Percentiles rank a stretch among this genome's conserved stretches.
phyloP scores from a whole-genome alignment of 2,329 filamentous ascomycete species.

The Pseudogymnoascus sp. region DNA sequence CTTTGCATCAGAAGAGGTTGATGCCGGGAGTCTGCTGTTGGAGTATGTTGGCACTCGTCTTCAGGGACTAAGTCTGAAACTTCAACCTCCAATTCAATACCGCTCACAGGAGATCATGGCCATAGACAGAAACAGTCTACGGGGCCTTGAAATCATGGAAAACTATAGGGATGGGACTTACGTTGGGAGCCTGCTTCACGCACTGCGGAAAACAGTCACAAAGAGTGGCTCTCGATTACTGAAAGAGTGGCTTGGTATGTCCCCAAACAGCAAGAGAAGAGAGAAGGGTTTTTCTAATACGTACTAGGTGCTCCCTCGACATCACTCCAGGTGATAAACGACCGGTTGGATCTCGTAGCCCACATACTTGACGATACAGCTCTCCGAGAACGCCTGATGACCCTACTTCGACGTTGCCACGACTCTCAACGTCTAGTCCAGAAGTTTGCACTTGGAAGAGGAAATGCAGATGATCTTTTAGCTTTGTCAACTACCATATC shows the following conservation, averaged over 20 bases:
- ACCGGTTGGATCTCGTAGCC: conserved; percentile 73
- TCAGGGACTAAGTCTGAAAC: conserved; percentile 67
- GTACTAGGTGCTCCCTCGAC: conserved; percentile 68
- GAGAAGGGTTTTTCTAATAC: conserved; percentile 14
- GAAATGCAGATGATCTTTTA: conserved; percentile 86
- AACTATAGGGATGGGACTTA: conserved; percentile 74
- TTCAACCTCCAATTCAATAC: conserved; percentile 73
- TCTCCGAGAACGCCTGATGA: conserved; percentile 61
- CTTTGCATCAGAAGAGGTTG: conserved; percentile 63
- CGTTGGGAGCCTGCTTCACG: conserved; percentile 80
- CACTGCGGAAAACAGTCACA: conserved; percentile 82
- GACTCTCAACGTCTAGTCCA: conserved; percentile 87
- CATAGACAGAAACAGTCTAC: conserved; percentile 87
- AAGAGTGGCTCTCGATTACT: conserved; percentile 83
- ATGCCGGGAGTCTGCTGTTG: conserved; percentile 72
- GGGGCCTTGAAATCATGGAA: conserved; percentile 78
- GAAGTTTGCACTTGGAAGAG: conserved; percentile 85
- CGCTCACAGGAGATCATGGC: conserved; percentile 71
- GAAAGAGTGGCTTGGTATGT: conserved; percentile 68
- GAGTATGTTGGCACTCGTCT: conserved; percentile 76
- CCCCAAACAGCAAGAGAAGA: neutral
- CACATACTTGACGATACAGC: conserved; percentile 59
- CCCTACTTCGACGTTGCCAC: conserved; percentile 64
- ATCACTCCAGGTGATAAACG: conserved; percentile 69
- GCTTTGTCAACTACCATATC: conserved; percentile 73